A percentile compares a stretch with the other conserved stretches of the same genome.
phyloP scores from a whole-genome alignment of 1,284 basidiomycete genomes.

The Ceratobasidium sp. region DNA sequence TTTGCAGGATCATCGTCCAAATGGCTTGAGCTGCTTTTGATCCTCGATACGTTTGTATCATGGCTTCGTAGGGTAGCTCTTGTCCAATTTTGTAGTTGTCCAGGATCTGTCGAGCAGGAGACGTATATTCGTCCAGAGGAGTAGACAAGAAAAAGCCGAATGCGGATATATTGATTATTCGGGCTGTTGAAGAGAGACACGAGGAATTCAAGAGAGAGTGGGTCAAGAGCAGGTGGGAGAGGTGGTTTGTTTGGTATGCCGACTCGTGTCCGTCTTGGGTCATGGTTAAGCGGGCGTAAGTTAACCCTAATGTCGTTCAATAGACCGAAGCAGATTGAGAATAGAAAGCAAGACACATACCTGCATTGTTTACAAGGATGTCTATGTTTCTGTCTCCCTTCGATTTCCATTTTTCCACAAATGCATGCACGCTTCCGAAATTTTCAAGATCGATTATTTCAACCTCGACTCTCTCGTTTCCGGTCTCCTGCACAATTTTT shows the following conservation, averaged over 20 bases:
- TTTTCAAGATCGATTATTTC: not conserved
- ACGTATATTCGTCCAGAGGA: conserved; percentile 22
- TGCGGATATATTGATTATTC: conserved; percentile 36
- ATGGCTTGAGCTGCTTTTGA: conserved; percentile 37
- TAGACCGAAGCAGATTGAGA: not conserved
- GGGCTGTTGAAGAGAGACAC: conserved; percentile 26
- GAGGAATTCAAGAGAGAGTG: conserved; percentile 26
- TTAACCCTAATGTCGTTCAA: not conserved
- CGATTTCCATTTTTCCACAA: conserved; percentile 7
- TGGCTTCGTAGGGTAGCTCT: not conserved
- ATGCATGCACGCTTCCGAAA: conserved; percentile 9
- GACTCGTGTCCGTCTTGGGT: conserved; percentile 37
- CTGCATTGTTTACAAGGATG: conserved; percentile 24
- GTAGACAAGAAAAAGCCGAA: conserved; percentile 26
- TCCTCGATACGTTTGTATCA: conserved; percentile 20
- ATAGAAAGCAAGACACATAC: not conserved
- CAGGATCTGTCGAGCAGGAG: conserved; percentile 23
- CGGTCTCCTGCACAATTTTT: conserved; percentile 7
- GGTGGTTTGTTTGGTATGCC: conserved; percentile 37
- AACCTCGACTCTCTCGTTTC: conserved; percentile 7
- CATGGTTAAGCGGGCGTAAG: not conserved
- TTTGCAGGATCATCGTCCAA: no score
- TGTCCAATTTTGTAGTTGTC: not conserved
- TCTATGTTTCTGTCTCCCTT: not conserved
- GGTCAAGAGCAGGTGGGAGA: conserved; percentile 38